Evolutionary conservation across 169 alveolate genomes (phyloP).

Genomic region (Eimeria maxima): DNA sequence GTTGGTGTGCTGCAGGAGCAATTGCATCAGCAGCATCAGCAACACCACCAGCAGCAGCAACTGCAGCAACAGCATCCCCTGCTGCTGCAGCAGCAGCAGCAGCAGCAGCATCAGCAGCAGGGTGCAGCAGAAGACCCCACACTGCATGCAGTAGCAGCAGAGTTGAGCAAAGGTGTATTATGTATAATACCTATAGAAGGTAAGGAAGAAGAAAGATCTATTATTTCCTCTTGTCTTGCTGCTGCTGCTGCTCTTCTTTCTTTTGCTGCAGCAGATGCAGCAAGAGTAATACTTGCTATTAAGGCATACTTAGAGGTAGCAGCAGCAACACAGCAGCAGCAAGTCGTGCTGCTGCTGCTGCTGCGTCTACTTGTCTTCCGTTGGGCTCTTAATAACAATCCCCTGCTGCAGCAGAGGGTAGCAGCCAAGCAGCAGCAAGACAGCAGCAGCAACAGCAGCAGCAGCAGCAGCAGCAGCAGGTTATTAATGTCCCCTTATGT

Average conservation of each 20-base stretch:
- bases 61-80: not conserved
- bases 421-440: not conserved
- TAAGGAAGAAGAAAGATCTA: not conserved
- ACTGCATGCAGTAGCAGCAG: not conserved
- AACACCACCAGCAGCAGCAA: not conserved
- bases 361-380: conserved; percentile 66
- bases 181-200: not conserved
- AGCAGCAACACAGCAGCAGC: conserved; percentile 55
- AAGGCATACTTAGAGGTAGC: conserved; percentile 25
- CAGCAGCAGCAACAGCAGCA: not conserved
- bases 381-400: not conserved
- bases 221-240: conserved; percentile 23
- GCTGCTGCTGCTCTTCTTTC: conserved; percentile 8
- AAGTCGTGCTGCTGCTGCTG: conserved; percentile 62
- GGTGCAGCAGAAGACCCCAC: not conserved
- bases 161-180: too few relatives aligned
- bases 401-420: not conserved
- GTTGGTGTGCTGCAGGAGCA: too few relatives aligned
- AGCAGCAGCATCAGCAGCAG: not conserved
- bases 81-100: not conserved
- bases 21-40: not conserved
- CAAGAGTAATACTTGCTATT: not conserved
- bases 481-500: not conserved
- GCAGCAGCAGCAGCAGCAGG: conserved; percentile 2
- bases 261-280: conserved; percentile 4